Conservation (phyloP, 495 filamentous ascomycete genomes). For the Tuber borchii region DNA sequence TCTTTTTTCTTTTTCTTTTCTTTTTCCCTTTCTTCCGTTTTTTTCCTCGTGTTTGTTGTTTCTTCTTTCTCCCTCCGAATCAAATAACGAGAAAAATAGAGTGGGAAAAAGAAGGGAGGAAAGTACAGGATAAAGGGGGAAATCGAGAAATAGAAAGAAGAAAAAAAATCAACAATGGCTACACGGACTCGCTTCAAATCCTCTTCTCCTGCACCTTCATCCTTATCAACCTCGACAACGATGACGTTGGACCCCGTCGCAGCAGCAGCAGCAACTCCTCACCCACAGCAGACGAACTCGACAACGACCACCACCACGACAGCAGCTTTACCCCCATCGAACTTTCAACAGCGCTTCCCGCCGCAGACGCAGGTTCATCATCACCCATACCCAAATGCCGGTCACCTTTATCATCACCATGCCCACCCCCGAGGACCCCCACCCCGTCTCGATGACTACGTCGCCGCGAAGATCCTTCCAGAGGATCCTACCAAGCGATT, state of each 20-base stretch:
- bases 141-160: not conserved
- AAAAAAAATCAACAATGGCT: conserved; percentile 25
- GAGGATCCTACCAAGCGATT: not conserved
- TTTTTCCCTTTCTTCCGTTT: not conserved
- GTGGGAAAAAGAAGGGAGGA: not conserved
- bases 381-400: conserved; percentile 1
- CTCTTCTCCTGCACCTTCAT: conserved; percentile 44
- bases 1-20: conserved; percentile 1
- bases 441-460: not conserved
- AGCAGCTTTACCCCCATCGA: conserved; percentile 16
- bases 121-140: not conserved
- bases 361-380: not conserved
- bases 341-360: conserved; percentile 13
- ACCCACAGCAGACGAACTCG: conserved; percentile 11
- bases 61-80: not conserved
- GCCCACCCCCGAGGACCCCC: conserved; percentile 11
- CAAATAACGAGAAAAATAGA: not conserved
- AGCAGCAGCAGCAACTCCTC: conserved; percentile 14
- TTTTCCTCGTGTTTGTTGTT: not conserved
- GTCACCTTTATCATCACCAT: conserved; percentile 4
- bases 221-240: conserved; percentile 6
- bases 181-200: conserved; percentile 44
- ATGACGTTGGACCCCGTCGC: conserved; percentile 12
- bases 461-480: not conserved
- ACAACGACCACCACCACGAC: conserved; percentile 19